Evolutionary conservation across 495 filamentous ascomycete genomes (phyloP).

Genomic region (Aspergillus affinis): DNA sequence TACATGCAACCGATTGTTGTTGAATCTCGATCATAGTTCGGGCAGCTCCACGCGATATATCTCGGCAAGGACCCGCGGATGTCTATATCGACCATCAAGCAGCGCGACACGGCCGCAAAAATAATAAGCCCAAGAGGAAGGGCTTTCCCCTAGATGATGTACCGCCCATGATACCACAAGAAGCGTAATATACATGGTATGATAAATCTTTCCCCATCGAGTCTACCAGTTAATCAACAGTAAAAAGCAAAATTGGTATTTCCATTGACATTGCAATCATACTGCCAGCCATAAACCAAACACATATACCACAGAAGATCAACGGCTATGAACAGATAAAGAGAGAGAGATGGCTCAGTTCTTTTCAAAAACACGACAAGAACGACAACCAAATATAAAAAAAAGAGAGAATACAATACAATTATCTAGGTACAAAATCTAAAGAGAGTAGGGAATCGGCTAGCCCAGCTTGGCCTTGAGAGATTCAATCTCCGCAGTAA

Average conservation of each 20-base stretch:
- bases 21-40: too few species aligned
- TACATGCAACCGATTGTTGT: too few species aligned
- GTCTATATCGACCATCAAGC: too few species aligned
- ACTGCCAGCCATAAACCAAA: slow-evolving; percentile 16
- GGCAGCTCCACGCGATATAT: too few species aligned
- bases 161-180: too few species aligned
- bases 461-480: slow-evolving; percentile 45
- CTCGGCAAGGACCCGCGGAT: too few species aligned
- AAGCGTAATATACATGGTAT: too few species aligned
- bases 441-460: slow-evolving; percentile 7
- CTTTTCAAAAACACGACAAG: slow-evolving; percentile 9
- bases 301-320: slow-evolving; percentile 17
- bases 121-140: too few species aligned
- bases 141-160: too few species aligned
- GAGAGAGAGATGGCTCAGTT: slow-evolving; percentile 5
- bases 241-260: slow-evolving; percentile 14
- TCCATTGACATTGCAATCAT: slow-evolving; percentile 22
- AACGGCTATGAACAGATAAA: slow-evolving; percentile 15
- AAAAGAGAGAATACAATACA: slow-evolving; percentile 7
- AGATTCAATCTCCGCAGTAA: slow-evolving; percentile 47
- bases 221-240: too few species aligned
- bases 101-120: too few species aligned
- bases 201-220: too few species aligned
- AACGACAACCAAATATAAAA: background rate
- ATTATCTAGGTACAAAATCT: slow-evolving; percentile 5